These are phyloP conservation scores for Haplographium delicatum DNA, from an alignment of 495 filamentous ascomycete genomes.

Conservation along the genomic window DNA sequence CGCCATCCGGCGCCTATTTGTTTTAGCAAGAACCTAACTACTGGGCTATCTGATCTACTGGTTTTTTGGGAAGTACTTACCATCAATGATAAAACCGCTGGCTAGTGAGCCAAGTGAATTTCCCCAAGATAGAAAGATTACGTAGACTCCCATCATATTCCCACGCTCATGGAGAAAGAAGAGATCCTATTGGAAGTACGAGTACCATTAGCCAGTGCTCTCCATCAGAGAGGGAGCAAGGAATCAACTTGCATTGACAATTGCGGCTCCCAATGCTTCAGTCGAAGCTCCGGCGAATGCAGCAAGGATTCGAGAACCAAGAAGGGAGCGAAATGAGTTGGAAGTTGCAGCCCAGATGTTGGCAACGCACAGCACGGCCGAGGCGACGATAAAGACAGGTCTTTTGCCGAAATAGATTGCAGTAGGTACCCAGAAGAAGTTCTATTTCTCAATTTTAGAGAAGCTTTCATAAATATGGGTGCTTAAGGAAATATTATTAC, in stretches of 20 bases:
- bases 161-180: background rate
- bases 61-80: background rate
- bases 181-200: background rate
- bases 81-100: background rate
- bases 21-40: background rate
- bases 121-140: background rate
- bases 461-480: no score
- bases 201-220: no score
- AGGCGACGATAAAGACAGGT: slow-evolving; percentile 54
- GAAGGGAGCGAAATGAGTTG: slow-evolving; percentile 46
- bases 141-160: background rate
- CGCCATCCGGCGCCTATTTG: background rate
- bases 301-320: slow-evolving; percentile 41
- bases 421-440: slow-evolving; percentile 55
- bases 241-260: no score
- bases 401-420: slow-evolving; percentile 61
- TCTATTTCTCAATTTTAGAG: no score
- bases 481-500: no score
- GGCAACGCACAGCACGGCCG: slow-evolving; percentile 50
- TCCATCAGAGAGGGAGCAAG: no score
- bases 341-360: slow-evolving; percentile 55
- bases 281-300: slow-evolving; percentile 34
- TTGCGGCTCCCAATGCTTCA: slow-evolving; percentile 35
- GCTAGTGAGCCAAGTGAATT: background rate
- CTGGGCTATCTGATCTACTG: no score